Base-by-base conservation (phyloP, 164 flowering plant genomes). In the Vitis amurensis region DNA sequence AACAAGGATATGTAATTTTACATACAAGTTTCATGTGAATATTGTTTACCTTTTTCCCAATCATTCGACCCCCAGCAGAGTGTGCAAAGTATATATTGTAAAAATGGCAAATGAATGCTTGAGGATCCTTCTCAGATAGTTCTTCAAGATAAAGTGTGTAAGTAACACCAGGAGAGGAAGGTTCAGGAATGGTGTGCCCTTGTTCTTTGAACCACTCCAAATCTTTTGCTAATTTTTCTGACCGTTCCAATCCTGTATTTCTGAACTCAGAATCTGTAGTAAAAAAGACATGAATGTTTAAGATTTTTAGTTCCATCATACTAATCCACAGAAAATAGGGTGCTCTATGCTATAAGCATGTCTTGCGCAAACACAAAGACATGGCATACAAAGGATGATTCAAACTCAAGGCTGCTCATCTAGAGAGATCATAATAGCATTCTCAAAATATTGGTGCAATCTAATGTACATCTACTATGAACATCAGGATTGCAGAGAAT, bases 21-120 rank as follows among this genome's bases (percentile, higher is more conserved):
- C 51, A 52, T 11, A 27, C n/a, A 63, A 17, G 47, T 12, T 51
- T 10, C 15, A 59, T 17, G 6, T 11, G 3, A 37, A 15, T 29
- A 37, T 50, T 23, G 15, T 55, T 71, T 78, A 95, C 98, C 93
- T 91, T 90, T 75, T 64, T 91, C 55, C 99, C 99, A 58, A 95
- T 95, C 97, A 95, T 95, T 47, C 95, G 89, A 55, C 99, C 98
- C 58, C 99, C 99, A 55, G 99, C 97, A 27, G 86, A n/a, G 75
- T 95, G 99, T 13, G 99, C 99, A 77, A 95, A 95, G 76, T 95
- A 95, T 9, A 83, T 71, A 77, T 95, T 93, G 82, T 95, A 95
- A 73, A 91, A 95, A 76, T 95, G 99, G 80, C 99, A 95, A 16
- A 95, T 77, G 73, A 95, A 95, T 67, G 97, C 97, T 67, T 85